Percentiles rank a stretch among this genome's conserved stretches.
Conservation (phyloP, 208 protist species). For the Herpetomonas tarakana region DNA sequence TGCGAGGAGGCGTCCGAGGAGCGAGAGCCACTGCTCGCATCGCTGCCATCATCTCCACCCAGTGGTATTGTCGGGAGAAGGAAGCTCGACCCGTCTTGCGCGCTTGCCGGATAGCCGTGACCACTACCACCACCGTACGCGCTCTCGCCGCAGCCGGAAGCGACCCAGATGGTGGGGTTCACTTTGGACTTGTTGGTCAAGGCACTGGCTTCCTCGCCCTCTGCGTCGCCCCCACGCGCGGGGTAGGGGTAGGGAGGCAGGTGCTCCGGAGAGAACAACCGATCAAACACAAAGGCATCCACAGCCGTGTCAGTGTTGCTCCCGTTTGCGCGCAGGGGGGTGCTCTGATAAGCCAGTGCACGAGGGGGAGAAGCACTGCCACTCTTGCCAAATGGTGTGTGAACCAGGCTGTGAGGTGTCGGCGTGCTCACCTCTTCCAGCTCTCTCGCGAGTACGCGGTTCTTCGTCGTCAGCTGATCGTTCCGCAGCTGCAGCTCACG, state of each 20-base stretch:
- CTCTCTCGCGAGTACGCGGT: conserved; percentile 25
- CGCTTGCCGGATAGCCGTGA: no score
- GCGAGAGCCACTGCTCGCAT: no score
- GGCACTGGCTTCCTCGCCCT: no score
- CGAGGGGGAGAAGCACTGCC: background rate
- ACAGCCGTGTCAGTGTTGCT: background rate
- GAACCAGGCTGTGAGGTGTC: background rate
- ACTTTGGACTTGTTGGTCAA: no score
- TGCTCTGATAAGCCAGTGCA: background rate
- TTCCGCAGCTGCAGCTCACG: conserved; percentile 27
- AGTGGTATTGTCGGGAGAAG: background rate
- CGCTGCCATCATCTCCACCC: no score
- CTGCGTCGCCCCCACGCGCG: background rate
- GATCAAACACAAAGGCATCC: background rate
- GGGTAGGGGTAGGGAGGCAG: background rate
- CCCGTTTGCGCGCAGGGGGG: background rate
- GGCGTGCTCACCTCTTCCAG: conserved; percentile 21
- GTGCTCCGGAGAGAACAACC: background rate
- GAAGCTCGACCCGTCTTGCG: background rate
- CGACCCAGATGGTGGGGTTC: background rate
- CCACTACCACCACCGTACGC: no score
- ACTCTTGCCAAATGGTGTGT: background rate
- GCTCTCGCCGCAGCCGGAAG: background rate
- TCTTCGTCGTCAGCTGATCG: conserved; percentile 29
- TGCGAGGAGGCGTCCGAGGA: no score